Percentiles rank a stretch among this genome's conserved stretches.
Evolutionary conservation across 371 early-diverging fungal genomes (phyloP).

Genomic region (Blakeslea trispora): DNA sequence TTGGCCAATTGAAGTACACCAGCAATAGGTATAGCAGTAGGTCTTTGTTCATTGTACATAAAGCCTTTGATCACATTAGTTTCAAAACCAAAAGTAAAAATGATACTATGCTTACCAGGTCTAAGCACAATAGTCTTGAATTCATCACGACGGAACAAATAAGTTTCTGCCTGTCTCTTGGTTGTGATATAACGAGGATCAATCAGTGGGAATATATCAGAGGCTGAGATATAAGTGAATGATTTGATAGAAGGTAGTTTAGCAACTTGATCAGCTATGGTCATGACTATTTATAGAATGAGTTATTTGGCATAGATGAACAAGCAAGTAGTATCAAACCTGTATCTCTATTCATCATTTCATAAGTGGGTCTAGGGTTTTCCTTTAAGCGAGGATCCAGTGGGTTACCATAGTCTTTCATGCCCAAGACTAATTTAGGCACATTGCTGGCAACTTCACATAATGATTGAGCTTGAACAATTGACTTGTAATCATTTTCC

Average conservation of each 20-base stretch:
- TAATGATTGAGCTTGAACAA: constrained; percentile 51
- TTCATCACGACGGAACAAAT: constrained; percentile 50
- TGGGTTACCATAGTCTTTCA: constrained; percentile 50
- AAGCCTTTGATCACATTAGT: no score
- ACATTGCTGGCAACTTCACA: constrained; percentile 39
- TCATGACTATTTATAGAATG: constrained; percentile 37
- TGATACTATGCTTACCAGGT: constrained; percentile 54
- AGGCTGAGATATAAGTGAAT: constrained; percentile 74
- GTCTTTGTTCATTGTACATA: constrained; percentile 63
- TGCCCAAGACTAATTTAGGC: constrained; percentile 29
- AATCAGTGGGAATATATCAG: constrained; percentile 67
- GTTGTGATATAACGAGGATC: constrained; percentile 74
- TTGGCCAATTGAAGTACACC: constrained; percentile 54
- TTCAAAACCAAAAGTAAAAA: no score
- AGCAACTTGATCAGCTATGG: constrained; percentile 54
- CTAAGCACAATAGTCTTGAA: constrained; percentile 67
- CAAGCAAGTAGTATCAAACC: constrained; percentile 39
- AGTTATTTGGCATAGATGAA: not conserved
- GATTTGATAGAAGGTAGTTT: constrained; percentile 50
- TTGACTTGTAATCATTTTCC: constrained; percentile 70
- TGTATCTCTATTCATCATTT: constrained; percentile 74
- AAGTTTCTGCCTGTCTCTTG: constrained; percentile 72
- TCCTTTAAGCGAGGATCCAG: constrained; percentile 29
- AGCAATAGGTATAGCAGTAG: constrained; percentile 63
- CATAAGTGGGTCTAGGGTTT: constrained; percentile 46